Evolutionary conservation across 306 rosid genomes (phyloP).

Genomic region (Cucurbita maxima): DNA sequence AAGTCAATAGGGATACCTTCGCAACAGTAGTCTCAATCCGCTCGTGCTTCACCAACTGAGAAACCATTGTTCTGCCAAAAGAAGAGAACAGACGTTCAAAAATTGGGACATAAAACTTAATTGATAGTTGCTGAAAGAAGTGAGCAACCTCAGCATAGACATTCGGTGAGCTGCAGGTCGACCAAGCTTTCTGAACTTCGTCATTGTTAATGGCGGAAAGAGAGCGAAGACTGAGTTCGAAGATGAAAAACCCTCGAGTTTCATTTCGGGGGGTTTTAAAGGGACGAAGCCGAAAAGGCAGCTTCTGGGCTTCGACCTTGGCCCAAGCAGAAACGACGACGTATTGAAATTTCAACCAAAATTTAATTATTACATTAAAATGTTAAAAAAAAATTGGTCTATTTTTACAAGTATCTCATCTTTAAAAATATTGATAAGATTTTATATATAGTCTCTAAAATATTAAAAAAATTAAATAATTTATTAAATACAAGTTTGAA

Average conservation of each 20-base stretch:
- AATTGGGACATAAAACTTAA: neutral
- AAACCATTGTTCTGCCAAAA: conserved; percentile 64
- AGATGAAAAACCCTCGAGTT: conserved; percentile 5
- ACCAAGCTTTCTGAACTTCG: conserved; percentile 73
- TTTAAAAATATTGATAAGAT: too few species aligned
- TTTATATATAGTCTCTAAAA: too few species aligned
- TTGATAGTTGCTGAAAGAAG: neutral
- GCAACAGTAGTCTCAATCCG: conserved; percentile 93
- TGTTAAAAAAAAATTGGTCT: too few species aligned
- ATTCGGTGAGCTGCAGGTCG: conserved; percentile 67
- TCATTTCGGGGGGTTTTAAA: neutral
- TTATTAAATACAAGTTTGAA: too few species aligned
- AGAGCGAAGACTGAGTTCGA: neutral
- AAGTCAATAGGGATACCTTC: conserved; percentile 32
- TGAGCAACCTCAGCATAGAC: conserved; percentile 67
- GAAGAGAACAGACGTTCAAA: neutral
- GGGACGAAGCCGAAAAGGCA: neutral
- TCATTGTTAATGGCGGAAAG: conserved; percentile 23
- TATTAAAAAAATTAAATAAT: too few species aligned
- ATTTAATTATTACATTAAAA: neutral
- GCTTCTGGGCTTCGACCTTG: neutral
- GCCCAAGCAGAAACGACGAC: neutral
- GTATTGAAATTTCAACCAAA: neutral
- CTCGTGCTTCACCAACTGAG: conserved; percentile 91
- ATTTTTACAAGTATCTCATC: too few species aligned